phyloP scores from a whole-genome alignment of 257 asterid species.

The Penstemon eatonii region DNA sequence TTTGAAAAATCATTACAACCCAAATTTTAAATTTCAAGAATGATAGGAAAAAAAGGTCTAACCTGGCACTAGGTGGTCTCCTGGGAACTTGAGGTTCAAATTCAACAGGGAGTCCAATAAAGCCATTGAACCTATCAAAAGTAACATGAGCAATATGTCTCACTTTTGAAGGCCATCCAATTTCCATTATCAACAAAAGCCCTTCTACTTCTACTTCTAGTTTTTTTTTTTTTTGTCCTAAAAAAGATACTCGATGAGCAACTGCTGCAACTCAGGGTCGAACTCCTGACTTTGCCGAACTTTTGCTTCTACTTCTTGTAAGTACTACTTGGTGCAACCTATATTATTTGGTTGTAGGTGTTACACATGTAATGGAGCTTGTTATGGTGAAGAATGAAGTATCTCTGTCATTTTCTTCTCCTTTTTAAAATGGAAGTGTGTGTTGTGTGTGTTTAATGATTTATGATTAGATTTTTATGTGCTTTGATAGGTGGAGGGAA shows the following conservation, averaged over 20 bases:
- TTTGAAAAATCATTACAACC: background rate
- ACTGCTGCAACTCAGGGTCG: too few species aligned
- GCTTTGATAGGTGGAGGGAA: conserved; percentile 26
- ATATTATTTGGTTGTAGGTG: conserved; percentile 44
- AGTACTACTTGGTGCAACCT: background rate
- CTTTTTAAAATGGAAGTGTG: conserved; percentile 21
- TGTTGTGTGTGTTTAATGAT: conserved; percentile 42
- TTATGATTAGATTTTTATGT: conserved; percentile 39
- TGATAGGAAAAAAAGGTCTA: background rate
- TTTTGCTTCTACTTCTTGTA: conserved; percentile 23
- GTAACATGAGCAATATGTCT: conserved; percentile 69
- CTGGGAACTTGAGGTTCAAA: conserved; percentile 65
- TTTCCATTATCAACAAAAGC: conserved; percentile 47
- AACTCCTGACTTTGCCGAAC: conserved; percentile 25
- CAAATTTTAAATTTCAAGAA: background rate
- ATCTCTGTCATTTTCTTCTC: conserved; percentile 50
- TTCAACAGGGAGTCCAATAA: conserved; percentile 64
- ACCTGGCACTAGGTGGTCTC: conserved; percentile 74
- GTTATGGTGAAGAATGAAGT: conserved; percentile 45
- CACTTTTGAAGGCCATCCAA: conserved; percentile 59
- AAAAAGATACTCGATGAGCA: too few species aligned
- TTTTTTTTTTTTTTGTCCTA: too few species aligned
- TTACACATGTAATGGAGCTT: conserved; percentile 47
- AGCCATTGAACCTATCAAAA: conserved; percentile 63
- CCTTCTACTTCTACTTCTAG: background rate